A percentile compares a stretch with the other conserved stretches of the same genome.
Evolutionary conservation across 352 stramenopile species (phyloP).

Genomic region (Pythium phragmiticola): DNA sequence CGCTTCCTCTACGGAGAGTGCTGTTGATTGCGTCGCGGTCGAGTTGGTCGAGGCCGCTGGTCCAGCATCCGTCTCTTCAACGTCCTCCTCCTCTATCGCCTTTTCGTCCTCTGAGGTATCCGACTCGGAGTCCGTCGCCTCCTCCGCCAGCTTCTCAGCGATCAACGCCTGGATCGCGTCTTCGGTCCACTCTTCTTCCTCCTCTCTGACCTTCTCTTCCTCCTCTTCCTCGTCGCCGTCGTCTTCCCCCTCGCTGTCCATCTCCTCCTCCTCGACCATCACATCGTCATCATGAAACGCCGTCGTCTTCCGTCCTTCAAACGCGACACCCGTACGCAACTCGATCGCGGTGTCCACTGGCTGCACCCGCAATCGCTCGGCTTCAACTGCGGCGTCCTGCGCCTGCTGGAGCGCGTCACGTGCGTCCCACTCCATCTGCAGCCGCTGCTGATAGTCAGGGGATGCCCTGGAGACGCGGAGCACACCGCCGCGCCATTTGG

Average conservation of each 20-base stretch:
- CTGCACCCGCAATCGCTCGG: slow-evolving; percentile 5
- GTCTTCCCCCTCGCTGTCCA: slow-evolving; percentile 9
- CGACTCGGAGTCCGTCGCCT: slow-evolving; percentile 12
- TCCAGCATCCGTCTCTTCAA: background rate
- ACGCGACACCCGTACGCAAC: slow-evolving; percentile 29
- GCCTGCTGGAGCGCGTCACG: slow-evolving; percentile 16
- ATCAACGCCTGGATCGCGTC: slow-evolving; percentile 17
- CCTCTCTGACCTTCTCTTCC: slow-evolving; percentile 8
- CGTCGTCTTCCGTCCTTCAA: slow-evolving; percentile 30
- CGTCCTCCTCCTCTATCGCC: slow-evolving; percentile 15
- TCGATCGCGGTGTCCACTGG: slow-evolving; percentile 5
- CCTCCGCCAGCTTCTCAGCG: slow-evolving; percentile 1
- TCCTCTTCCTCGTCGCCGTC: slow-evolving; percentile 17
- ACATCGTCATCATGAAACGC: slow-evolving; percentile 25
- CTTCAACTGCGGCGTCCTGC: slow-evolving; percentile 2
- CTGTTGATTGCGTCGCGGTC: background rate
- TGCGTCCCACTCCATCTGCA: slow-evolving; percentile 44
- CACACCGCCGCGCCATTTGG: slow-evolving; percentile 67
- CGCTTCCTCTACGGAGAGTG: slow-evolving; percentile 28
- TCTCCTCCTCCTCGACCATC: slow-evolving; percentile 2
- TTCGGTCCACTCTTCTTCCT: slow-evolving; percentile 24
- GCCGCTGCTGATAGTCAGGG: slow-evolving; percentile 43
- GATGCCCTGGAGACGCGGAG: slow-evolving; percentile 60
- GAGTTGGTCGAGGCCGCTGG: no score
- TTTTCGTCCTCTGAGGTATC: slow-evolving; percentile 22